phyloP scores from a whole-genome alignment of 176 grass and related monocot genomes.

The Rhynchospora tenuis region DNA sequence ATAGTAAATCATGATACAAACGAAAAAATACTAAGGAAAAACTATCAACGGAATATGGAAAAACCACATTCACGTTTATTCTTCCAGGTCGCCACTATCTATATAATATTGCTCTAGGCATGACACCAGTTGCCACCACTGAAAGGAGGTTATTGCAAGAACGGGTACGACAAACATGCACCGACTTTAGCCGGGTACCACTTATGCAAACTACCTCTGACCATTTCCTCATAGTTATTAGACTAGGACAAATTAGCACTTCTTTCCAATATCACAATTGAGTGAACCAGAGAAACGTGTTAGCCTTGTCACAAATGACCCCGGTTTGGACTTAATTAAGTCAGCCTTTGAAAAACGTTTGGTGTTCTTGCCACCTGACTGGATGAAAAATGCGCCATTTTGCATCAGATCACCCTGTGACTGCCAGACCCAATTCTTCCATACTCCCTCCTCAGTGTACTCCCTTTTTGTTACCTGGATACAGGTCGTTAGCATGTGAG shows the following conservation, averaged over 20 bases:
- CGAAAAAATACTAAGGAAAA: neutral
- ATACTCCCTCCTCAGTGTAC: slow-evolving; percentile 31
- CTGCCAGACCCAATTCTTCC: slow-evolving; percentile 79
- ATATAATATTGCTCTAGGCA: neutral
- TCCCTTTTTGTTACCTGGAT: slow-evolving; percentile 55
- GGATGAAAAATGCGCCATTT: slow-evolving; percentile 51
- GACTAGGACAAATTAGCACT: slow-evolving; percentile 33
- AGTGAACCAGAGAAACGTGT: slow-evolving; percentile 52
- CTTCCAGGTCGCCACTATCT: neutral
- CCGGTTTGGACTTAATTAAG: slow-evolving; percentile 52
- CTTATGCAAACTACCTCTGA: neutral
- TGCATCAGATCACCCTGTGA: slow-evolving; percentile 61
- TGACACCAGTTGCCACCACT: neutral
- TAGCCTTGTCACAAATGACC: slow-evolving; percentile 56
- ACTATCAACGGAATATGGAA: neutral
- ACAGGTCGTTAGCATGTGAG: neutral
- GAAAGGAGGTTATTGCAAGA: neutral
- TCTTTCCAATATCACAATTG: slow-evolving; percentile 35
- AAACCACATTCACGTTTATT: neutral
- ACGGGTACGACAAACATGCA: neutral
- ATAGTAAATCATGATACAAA: neutral
- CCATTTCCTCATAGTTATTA: neutral
- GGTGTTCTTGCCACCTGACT: slow-evolving; percentile 31
- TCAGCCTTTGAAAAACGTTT: slow-evolving; percentile 29
- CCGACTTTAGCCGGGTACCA: neutral